phyloP scores from a whole-genome alignment of 2,329 filamentous ascomycete species.

The Ramularia collo-cygni region DNA sequence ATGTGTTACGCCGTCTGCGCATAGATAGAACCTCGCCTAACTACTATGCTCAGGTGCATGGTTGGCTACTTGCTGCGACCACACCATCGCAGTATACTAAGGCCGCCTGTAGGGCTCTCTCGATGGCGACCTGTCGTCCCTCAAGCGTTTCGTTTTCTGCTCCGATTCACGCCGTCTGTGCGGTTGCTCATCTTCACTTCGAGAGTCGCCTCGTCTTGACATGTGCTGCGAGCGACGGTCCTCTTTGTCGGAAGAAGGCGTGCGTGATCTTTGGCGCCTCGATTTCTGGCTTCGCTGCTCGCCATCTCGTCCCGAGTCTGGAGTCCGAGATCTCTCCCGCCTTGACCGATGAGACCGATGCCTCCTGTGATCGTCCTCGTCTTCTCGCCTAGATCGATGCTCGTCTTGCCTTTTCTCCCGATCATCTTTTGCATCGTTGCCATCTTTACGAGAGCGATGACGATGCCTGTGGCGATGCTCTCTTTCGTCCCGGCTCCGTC shows the following conservation, averaged over 20 bases:
- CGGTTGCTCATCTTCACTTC: not conserved
- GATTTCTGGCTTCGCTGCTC: not conserved
- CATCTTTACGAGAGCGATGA: constrained; percentile 3
- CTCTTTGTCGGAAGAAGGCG: not conserved
- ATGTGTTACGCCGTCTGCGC: too few relatives aligned
- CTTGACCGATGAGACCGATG: constrained; percentile 1
- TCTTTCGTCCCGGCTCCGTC: constrained; percentile 2
- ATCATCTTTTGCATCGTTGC: not conserved
- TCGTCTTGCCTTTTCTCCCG: not conserved
- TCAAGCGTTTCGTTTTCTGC: not conserved
- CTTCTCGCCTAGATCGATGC: constrained; percentile 3
- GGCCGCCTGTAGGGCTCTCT: too few relatives aligned
- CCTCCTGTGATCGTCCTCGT: not conserved
- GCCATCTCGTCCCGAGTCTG: not conserved
- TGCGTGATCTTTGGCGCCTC: not conserved
- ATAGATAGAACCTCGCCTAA: too few relatives aligned
- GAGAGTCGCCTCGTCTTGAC: not conserved
- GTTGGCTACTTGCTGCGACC: too few relatives aligned
- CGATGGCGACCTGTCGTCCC: not conserved
- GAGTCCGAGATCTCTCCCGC: constrained; percentile 1
- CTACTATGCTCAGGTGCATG: too few relatives aligned
- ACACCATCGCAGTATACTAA: too few relatives aligned
- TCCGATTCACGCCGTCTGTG: not conserved
- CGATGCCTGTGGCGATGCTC: constrained; percentile 6
- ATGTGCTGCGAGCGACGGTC: not conserved